These are phyloP conservation scores for Fusarium phyllophilum DNA, from an alignment of 2,329 filamentous ascomycete species.

Conservation along the genomic window DNA sequence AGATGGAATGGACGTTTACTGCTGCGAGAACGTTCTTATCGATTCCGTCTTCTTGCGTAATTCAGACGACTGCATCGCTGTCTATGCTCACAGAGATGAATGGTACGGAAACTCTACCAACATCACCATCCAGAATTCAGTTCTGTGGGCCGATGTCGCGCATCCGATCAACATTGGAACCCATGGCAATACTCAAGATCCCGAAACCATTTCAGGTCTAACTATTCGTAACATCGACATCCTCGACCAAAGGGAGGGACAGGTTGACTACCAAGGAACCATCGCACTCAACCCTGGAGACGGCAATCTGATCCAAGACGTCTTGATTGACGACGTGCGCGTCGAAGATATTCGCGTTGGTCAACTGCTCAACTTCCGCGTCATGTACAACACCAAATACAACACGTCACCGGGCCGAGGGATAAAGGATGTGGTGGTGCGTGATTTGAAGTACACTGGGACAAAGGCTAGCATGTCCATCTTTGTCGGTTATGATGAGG, in stretches of 20 bases:
- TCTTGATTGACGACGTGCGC: background rate
- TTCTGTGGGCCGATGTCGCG: background rate
- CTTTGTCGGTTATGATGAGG: background rate
- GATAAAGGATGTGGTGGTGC: background rate
- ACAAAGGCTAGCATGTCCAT: background rate
- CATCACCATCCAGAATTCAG: background rate
- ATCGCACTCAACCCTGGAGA: background rate
- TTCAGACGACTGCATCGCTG: background rate
- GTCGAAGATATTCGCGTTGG: background rate
- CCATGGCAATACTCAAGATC: background rate
- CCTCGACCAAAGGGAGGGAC: background rate
- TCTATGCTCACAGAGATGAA: background rate
- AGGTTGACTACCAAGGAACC: background rate
- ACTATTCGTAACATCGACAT: background rate
- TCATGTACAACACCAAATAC: background rate
- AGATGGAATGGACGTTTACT: background rate
- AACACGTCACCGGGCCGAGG: background rate
- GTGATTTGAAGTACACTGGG: background rate
- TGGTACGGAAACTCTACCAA: background rate
- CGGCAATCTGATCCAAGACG: background rate
- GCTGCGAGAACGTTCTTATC: background rate
- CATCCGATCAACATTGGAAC: background rate
- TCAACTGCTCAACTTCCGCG: background rate
- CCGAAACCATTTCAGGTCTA: background rate
- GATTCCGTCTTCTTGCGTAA: background rate